Base-by-base conservation (phyloP, 2,329 filamentous ascomycete species). In the Fusarium secorum region DNA sequence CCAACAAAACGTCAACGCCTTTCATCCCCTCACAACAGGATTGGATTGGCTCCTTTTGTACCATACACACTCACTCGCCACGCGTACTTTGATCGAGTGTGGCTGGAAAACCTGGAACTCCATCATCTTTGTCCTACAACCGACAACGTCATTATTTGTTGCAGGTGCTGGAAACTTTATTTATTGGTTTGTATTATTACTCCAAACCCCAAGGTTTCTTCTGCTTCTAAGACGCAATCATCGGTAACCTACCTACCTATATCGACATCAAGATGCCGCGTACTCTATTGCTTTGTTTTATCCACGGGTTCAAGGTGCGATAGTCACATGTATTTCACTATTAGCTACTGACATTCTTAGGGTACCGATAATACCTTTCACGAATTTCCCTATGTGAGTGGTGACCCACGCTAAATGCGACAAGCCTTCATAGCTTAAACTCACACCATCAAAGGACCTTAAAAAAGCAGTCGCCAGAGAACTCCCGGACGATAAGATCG, bases 311-410 rank as follows among this genome's bases (percentile, higher is more conserved):
- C 85, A 92, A 92, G 38, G 69, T 72, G 8, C 5, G 30, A 3
- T 11, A n/a, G 13, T 2, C 20, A 2, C 28, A 20, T 1, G 2
- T 10, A 4, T 2, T 1, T 10, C 3, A 11, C 11, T 18, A 26
- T 11, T 6, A 22, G 9, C 2, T 15, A 13, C 10, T 48, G 14
- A 38, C 49, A 22, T 41, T 17, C 2, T n/a, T 11, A 91, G 86
- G 91, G 91, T 44, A 85, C 86, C 72, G 90, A 93, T 71, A 84
- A 91, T 76, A 93, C 91, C 22, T 93, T 93, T 75, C 84, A 85
- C 48, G 84, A 85, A 7, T 93, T 93, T 72, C 91, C 91, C 1
- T 81, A 86, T 66, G 82, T 83, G 53, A 46, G 75, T 68, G 17
- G 75, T 66, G 28, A 5, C 22, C 20, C 13, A 20, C 13, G 18